A percentile compares a stretch with the other conserved stretches of the same genome.
phyloP scores from a whole-genome alignment of 1,284 basidiomycete genomes.

The Melampsora americana region DNA sequence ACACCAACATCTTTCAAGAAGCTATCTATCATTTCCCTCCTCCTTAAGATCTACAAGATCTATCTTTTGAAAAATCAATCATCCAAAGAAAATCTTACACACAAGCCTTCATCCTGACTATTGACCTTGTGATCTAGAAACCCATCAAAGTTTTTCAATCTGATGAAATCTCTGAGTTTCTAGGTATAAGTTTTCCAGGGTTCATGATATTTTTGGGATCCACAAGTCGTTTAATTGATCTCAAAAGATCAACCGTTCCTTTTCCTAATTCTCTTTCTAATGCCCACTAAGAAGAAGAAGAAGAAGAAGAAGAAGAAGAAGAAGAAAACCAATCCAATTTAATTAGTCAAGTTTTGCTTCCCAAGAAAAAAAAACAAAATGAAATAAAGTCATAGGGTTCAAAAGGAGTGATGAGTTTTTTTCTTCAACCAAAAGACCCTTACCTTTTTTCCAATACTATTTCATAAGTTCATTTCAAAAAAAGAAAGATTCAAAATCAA shows the following conservation, averaged over 20 bases:
- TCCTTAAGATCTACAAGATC: too few relatives aligned
- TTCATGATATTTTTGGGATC: constrained; percentile 51
- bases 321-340: too few relatives aligned
- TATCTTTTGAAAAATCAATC: too few relatives aligned
- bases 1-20: too few relatives aligned
- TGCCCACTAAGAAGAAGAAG: constrained; percentile 11
- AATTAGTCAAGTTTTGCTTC: too few relatives aligned
- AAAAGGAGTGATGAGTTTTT: background rate
- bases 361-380: background rate
- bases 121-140: too few relatives aligned
- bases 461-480: background rate
- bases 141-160: too few relatives aligned
- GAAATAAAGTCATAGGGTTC: background rate
- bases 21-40: too few relatives aligned
- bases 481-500: background rate
- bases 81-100: too few relatives aligned
- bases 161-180: too few relatives aligned
- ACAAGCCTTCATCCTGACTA: too few relatives aligned
- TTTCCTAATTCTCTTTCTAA: constrained; percentile 49
- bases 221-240: constrained; percentile 48
- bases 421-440: background rate
- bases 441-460: background rate
- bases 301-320: background rate
- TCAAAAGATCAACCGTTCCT: constrained; percentile 49
- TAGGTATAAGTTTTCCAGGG: constrained; percentile 47